Evolutionary conservation across 2,329 filamentous ascomycete genomes (phyloP).

Genomic region (Ascochyta rabiei): DNA sequence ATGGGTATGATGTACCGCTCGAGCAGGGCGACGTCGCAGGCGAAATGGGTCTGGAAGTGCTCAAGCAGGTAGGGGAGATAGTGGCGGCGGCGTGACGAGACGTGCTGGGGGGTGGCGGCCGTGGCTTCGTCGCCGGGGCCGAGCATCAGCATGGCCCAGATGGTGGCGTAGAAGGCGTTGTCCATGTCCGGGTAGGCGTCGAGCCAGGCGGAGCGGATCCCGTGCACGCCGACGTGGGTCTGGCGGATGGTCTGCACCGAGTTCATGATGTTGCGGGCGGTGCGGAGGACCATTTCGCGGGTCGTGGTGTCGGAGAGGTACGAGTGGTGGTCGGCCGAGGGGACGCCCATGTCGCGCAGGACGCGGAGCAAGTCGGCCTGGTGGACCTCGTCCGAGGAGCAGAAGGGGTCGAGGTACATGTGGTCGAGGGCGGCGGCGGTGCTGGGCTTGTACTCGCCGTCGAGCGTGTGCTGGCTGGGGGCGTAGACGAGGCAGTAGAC

Average conservation of each 20-base stretch:
- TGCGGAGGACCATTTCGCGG: conserved; percentile 73
- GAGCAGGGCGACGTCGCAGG: conserved; percentile 74
- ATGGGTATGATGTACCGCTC: conserved; percentile 71
- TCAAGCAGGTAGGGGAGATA: conserved; percentile 69
- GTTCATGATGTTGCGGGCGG: conserved; percentile 79
- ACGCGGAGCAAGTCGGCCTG: conserved; percentile 63
- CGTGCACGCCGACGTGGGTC: conserved; percentile 26
- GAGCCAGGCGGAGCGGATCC: conserved; percentile 34
- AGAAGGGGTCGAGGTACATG: conserved; percentile 88
- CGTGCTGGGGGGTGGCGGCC: conserved; percentile 17
- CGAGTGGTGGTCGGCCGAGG: conserved; percentile 47
- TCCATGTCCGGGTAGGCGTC: conserved; percentile 56
- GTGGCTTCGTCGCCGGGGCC: conserved; percentile 37
- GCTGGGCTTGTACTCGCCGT: conserved; percentile 46
- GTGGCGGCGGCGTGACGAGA: conserved; percentile 55
- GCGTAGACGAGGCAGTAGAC: conserved; percentile 80
- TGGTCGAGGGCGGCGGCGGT: conserved; percentile 43
- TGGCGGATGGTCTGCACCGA: conserved; percentile 63
- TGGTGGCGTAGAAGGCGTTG: conserved; percentile 71
- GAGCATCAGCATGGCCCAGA: conserved; percentile 68
- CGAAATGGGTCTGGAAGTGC: conserved; percentile 68
- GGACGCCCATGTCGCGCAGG: conserved; percentile 61
- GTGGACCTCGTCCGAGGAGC: conserved; percentile 69
- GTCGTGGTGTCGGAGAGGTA: conserved; percentile 70
- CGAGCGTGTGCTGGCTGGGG: conserved; percentile 60